Base-by-base conservation (phyloP, 1,139 yeast genomes). In the Suhomyces atakaporum region DNA sequence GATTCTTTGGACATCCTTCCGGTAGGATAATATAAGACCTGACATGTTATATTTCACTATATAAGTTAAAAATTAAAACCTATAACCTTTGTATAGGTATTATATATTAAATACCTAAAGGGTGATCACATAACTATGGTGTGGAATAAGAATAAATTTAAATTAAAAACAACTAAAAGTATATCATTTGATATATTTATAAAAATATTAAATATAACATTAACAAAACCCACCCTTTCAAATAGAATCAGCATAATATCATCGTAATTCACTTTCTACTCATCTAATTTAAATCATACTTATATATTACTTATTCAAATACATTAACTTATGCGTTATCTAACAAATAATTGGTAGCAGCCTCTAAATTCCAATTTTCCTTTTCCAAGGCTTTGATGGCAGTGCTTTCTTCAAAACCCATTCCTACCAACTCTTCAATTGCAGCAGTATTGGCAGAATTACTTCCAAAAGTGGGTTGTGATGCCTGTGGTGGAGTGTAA, bases 271-370 rank as follows among this genome's bases (percentile, higher is more conserved):
- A n/a, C n/a, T n/a, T n/a, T n/a, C n/a, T n/a, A n/a, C n/a, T n/a
- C n/a, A n/a, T n/a, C n/a, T n/a, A n/a, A n/a, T n/a, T n/a, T n/a
- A n/a, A n/a, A n/a, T n/a, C n/a, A n/a, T n/a, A n/a, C n/a, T n/a
- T n/a, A n/a, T n/a, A n/a, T n/a, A n/a, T 23, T n/a, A 15, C 13
- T 18, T 16, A 24, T 5, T 20, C 22, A 24, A 7, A 21, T 13
- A 31, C 27, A 25, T 25, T 21, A 29, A 35, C 31, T 18, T 29
- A 73, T 35, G 84, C 84, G 46, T 77, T 73, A 54, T 89, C 97
- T 50, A 89, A 69, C 48, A 90, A 67, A 53, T 73, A 81, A 58
- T 90, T 89, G 7, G 96, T 85, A 16, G 97, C 96, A 37, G 83
- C 83, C 45, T 84, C 90, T 35, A 89, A 63, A 52, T 85, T 78